Percentiles rank a stretch among this genome's conserved stretches.
Evolutionary conservation across 169 alveolate genomes (phyloP).

Genomic region (Cryptosporidium bovis): DNA sequence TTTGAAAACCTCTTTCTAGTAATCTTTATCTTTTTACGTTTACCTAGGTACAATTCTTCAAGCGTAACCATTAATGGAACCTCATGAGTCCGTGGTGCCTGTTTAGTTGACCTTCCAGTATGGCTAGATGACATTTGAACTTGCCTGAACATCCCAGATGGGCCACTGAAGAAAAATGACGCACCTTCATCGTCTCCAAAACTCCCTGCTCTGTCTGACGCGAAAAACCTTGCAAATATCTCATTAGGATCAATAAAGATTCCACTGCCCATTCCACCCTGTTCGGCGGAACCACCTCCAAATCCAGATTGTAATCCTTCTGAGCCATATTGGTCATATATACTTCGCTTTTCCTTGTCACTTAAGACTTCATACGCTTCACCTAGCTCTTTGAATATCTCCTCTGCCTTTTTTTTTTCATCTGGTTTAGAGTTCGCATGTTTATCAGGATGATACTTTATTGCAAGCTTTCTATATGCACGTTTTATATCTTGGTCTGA

Average conservation of each 20-base stretch:
- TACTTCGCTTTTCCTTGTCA: constrained; percentile 82
- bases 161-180: constrained; percentile 81
- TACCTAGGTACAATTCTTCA: constrained; percentile 84
- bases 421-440: constrained; percentile 79
- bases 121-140: constrained; percentile 72
- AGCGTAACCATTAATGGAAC: constrained; percentile 85
- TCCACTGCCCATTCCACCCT: constrained; percentile 77
- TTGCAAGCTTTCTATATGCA: constrained; percentile 88
- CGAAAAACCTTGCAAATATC: constrained; percentile 84
- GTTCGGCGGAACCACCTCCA: constrained; percentile 57
- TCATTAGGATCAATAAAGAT: constrained; percentile 87
- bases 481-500: constrained; percentile 90
- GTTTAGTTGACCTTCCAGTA: constrained; percentile 26
- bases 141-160: constrained; percentile 78
- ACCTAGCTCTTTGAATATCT: constrained; percentile 74
- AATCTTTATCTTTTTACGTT: constrained; percentile 84
- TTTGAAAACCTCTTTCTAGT: constrained; percentile 86
- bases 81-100: constrained; percentile 82
- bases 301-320: constrained; percentile 80
- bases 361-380: constrained; percentile 80
- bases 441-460: constrained; percentile 90
- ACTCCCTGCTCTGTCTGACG: constrained; percentile 82
- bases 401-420: constrained; percentile 65
- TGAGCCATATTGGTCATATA: constrained; percentile 79
- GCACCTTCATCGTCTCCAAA: constrained; percentile 82